Evolutionary conservation across 257 asterid genomes (phyloP), one percentile per base, ranked within the genome.

Genomic region (Solanum pinnatisectum): DNA sequence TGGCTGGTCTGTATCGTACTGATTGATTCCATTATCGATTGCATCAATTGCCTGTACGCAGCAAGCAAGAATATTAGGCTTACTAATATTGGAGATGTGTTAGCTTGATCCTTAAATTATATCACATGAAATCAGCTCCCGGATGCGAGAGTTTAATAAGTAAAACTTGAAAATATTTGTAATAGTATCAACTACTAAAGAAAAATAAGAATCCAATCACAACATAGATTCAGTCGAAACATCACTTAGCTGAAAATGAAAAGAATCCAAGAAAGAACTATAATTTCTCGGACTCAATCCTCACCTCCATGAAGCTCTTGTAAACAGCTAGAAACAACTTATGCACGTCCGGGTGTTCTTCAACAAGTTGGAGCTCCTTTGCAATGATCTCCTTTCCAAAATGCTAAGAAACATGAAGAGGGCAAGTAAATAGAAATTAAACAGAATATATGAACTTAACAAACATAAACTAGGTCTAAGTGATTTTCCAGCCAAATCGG

Each of bases 11-110:
- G 65, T 85, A 49, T 71, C 86, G 4, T 87, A 90, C 79, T 88
- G 91, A 88, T 90, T 88, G 52, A 88, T 37, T 85, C 91, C 91
- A 85, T 90, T 90, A 42, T 90, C 90, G 18, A 86, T 71, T 36
- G 90, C 90, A 90, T 90, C 91, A 35, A 90, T 79, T 52, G 91
- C 91, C 91, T 85, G 81, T 77, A 30, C 10, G 0, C 85, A 30
- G 68, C 46, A 30, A 14, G 84, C 37, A 25, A 78, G 13, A 40
- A 18, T 46, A 42, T 44, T 81, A 81, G 68, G 67, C 27, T 81
- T 81, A 46, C 85, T 81, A 46, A 27, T 81, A 81, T 30, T 27
- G 39, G 18, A 81, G 42, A 46, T 25, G 5, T 15, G 16, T 46
- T 8, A 79, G 40, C 60, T 44, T 27, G 85, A 79, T 79, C 85